These are phyloP conservation scores for Leccinum obscurum DNA, from an alignment of 768 basidiomycete species.

Conservation along the genomic window DNA sequence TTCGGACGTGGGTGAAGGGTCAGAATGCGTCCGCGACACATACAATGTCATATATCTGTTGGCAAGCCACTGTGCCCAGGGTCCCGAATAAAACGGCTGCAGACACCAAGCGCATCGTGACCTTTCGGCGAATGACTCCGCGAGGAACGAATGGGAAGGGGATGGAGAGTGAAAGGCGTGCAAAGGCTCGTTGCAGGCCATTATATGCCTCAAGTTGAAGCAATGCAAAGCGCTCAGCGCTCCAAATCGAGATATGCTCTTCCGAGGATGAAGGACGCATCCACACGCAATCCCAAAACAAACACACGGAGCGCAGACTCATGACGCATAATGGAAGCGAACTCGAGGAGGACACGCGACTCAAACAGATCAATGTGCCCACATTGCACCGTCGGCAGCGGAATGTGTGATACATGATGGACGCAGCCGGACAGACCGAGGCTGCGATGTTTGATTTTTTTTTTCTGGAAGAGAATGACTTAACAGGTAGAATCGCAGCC, in stretches of 20 bases:
- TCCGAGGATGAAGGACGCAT: conserved; percentile 1
- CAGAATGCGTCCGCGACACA: conserved; percentile 15
- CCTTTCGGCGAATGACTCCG: background rate
- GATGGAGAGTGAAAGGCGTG: conserved; percentile 6
- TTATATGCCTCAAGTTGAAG: conserved; percentile 18
- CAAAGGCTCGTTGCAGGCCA: background rate
- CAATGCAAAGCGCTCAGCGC: conserved; percentile 3
- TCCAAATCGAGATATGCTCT: conserved; percentile 7
- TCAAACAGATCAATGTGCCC: background rate
- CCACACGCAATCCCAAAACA: background rate
- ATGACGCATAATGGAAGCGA: background rate
- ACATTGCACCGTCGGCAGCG: background rate
- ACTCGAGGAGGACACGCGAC: background rate
- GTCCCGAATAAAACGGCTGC: conserved; percentile 18
- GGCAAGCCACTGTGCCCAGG: conserved; percentile 35
- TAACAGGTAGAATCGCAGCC: background rate
- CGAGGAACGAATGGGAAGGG: background rate
- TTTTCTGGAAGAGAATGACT: background rate
- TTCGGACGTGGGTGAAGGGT: conserved; percentile 6
- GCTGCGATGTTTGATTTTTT: background rate
- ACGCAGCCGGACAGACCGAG: background rate
- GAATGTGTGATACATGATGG: background rate
- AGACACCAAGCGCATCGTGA: conserved; percentile 20
- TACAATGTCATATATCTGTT: conserved; percentile 58
- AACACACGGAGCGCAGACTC: background rate